These are phyloP conservation scores for Rubroboletus pulcherrimus DNA, from an alignment of 768 basidiomycete species.

Conservation along the genomic window DNA sequence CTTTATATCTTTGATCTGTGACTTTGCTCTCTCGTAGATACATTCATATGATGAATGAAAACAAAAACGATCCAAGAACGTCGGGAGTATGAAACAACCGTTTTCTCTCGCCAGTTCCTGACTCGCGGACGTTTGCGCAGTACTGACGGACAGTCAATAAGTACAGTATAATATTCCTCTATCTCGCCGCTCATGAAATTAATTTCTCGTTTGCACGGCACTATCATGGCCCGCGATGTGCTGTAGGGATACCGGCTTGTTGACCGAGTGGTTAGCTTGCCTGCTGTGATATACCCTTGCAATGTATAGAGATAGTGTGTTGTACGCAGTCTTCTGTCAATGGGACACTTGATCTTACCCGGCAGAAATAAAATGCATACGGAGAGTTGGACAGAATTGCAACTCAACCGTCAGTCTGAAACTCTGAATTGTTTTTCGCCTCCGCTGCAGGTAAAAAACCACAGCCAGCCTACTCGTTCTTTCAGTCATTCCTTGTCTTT, in stretches of 20 bases:
- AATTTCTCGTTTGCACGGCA: neutral
- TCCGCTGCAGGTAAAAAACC: neutral
- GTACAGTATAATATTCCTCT: neutral
- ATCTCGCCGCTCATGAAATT: neutral
- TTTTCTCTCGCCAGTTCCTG: neutral
- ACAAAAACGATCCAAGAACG: neutral
- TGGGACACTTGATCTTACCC: neutral
- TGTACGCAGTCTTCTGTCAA: neutral
- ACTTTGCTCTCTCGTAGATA: constrained; percentile 15
- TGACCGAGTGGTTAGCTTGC: neutral
- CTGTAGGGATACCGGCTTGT: neutral
- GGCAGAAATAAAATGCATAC: constrained; percentile 1
- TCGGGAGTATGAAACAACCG: neutral
- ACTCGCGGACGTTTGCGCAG: neutral
- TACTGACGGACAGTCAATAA: neutral
- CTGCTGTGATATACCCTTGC: neutral
- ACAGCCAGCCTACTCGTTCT: neutral
- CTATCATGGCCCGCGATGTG: neutral
- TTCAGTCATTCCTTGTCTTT: constrained; percentile 11
- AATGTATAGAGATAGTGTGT: neutral
- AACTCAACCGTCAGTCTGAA: neutral
- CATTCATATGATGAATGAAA: constrained; percentile 24
- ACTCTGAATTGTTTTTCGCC: neutral
- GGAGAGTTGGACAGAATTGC: neutral
- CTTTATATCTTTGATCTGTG: neutral